Percentiles rank a stretch among this genome's conserved stretches.
Evolutionary conservation across 805 yeast species (phyloP).

Genomic region (Starmerella apis): DNA sequence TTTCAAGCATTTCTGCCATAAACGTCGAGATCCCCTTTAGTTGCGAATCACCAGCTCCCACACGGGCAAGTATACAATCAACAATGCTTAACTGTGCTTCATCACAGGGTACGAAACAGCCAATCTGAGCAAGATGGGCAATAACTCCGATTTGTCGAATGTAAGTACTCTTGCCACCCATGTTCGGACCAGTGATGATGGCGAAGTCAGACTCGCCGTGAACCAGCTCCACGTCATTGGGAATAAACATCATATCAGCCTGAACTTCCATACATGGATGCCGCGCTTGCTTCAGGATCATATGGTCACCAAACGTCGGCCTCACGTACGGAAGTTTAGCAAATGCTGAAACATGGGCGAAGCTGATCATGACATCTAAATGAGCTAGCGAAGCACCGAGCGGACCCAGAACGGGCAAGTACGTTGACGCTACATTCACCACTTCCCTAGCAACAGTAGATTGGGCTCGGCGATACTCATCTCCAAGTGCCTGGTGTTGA

Average conservation of each 20-base stretch:
- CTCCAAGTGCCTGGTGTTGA: slow-evolving; percentile 48
- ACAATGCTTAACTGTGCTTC: slow-evolving; percentile 73
- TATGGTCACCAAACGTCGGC: slow-evolving; percentile 51
- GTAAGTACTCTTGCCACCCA: slow-evolving; percentile 80
- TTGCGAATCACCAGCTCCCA: slow-evolving; percentile 98
- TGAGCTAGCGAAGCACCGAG: slow-evolving; percentile 56
- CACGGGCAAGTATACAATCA: slow-evolving; percentile 88
- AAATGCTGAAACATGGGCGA: slow-evolving; percentile 72
- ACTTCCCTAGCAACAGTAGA: slow-evolving; percentile 71
- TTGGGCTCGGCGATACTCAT: slow-evolving; percentile 66
- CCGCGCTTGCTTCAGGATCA: slow-evolving; percentile 62
- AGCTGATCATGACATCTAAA: slow-evolving; percentile 72
- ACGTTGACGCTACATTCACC: slow-evolving; percentile 67
- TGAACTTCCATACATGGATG: slow-evolving; percentile 93
- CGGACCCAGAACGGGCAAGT: slow-evolving; percentile 64
- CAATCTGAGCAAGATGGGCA: slow-evolving; percentile 65
- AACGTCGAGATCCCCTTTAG: slow-evolving; percentile 93
- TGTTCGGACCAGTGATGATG: slow-evolving; percentile 80
- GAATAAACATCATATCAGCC: slow-evolving; percentile 79
- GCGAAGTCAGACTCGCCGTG: slow-evolving; percentile 54
- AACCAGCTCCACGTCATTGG: slow-evolving; percentile 70
- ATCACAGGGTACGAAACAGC: slow-evolving; percentile 66
- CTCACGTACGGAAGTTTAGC: slow-evolving; percentile 75
- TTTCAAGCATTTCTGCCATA: slow-evolving; percentile 93
- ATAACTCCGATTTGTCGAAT: slow-evolving; percentile 67